phyloP scores from a whole-genome alignment of 495 filamentous ascomycete species.

The Penicillium steckii region DNA sequence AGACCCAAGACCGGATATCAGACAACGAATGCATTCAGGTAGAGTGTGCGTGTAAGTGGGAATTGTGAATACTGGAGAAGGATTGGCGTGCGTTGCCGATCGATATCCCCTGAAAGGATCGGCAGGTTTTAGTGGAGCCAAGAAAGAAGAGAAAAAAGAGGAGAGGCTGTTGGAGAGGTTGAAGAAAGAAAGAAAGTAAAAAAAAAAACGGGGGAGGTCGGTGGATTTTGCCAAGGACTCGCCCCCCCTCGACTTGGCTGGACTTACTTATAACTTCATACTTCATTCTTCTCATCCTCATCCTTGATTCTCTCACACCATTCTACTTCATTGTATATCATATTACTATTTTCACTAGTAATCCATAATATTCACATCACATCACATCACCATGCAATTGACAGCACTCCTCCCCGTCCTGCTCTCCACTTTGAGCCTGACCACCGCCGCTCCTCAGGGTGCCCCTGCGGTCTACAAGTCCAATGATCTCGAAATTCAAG shows the following conservation, averaged over 20 bases:
- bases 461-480: slow-evolving; percentile 24
- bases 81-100: neutral
- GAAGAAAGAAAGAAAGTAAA: neutral
- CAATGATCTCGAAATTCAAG: slow-evolving; percentile 32
- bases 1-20: neutral
- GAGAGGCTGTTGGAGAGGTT: neutral
- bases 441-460: slow-evolving; percentile 19
- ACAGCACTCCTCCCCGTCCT: slow-evolving; percentile 27
- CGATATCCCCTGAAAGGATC: neutral
- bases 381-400: slow-evolving; percentile 33
- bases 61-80: neutral
- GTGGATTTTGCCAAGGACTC: neutral
- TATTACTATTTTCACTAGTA: neutral
- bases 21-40: neutral
- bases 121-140: slow-evolving; percentile 1
- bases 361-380: neutral
- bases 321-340: neutral
- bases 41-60: too few species aligned
- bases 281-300: neutral
- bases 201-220: too few species aligned
- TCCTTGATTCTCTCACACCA: neutral
- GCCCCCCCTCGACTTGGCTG: neutral
- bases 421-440: slow-evolving; percentile 28
- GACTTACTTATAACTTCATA: slow-evolving; percentile 2
- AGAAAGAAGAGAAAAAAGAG: too few species aligned